Percentiles rank a stretch among this genome's conserved stretches.
Evolutionary conservation across 352 stramenopile genomes (phyloP).

Genomic region (Globisporangium orthogonon): DNA sequence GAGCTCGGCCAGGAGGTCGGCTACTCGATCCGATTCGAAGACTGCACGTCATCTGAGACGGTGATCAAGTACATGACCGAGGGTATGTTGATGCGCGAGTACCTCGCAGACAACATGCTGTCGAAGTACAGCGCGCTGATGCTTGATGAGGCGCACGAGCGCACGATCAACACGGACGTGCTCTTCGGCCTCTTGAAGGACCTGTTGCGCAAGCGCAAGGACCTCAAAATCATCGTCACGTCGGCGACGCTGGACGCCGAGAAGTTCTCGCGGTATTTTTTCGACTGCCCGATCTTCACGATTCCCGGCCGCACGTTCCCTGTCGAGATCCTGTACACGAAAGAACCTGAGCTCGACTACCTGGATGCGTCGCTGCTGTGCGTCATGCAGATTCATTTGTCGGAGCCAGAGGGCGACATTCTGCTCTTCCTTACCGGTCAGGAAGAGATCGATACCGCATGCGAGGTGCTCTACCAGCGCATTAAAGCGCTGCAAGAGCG

Average conservation of each 20-base stretch:
- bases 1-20: constrained; percentile 92
- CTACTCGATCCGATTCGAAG: constrained; percentile 88
- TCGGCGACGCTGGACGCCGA: constrained; percentile 96
- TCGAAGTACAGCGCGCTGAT: constrained; percentile 95
- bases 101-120: constrained; percentile 95
- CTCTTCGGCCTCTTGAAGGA: constrained; percentile 95
- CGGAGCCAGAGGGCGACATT: constrained; percentile 97
- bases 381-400: constrained; percentile 99
- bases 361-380: constrained; percentile 96
- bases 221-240: constrained; percentile 89
- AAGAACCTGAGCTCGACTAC: constrained; percentile 98
- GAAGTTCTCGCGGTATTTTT: constrained; percentile 98
- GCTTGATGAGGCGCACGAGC: constrained; percentile 98
- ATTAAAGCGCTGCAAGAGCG: constrained; percentile 95
- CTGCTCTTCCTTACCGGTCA: constrained; percentile 99
- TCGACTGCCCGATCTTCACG: constrained; percentile 97
- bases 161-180: constrained; percentile 98
- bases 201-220: constrained; percentile 75
- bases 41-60: constrained; percentile 86
- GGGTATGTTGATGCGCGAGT: constrained; percentile 99
- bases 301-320: constrained; percentile 98
- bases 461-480: constrained; percentile 95
- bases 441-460: constrained; percentile 99
- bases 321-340: constrained; percentile 98
- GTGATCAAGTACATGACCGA: constrained; percentile 99